phyloP scores from a whole-genome alignment of 371 early-diverging fungal species.

The Synchytrium microbalum region DNA sequence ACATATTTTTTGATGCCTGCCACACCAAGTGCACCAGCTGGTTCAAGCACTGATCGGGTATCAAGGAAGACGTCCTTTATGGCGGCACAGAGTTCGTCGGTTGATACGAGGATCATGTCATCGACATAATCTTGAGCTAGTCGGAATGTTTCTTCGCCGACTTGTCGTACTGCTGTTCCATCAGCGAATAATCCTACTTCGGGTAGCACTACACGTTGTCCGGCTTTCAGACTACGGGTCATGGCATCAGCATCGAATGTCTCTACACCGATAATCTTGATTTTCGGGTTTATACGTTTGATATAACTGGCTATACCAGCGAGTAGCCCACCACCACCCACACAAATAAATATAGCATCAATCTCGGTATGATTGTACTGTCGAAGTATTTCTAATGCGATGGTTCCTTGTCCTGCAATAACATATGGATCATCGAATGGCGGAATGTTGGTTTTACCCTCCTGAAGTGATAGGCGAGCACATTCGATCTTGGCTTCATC shows the following conservation, averaged over 20 bases:
- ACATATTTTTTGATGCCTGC: constrained; percentile 86
- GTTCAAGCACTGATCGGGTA: constrained; percentile 87
- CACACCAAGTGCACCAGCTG: constrained; percentile 83
- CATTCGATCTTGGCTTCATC: constrained; percentile 88
- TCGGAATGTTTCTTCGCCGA: constrained; percentile 82
- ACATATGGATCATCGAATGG: constrained; percentile 96
- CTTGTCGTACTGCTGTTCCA: constrained; percentile 87
- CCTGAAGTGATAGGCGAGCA: constrained; percentile 34
- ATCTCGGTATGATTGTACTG: constrained; percentile 56
- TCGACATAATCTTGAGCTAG: constrained; percentile 49
- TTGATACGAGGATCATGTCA: constrained; percentile 81
- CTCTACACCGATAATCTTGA: constrained; percentile 79
- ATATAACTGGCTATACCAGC: constrained; percentile 86
- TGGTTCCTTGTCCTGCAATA: constrained; percentile 97
- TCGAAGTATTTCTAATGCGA: constrained; percentile 85
- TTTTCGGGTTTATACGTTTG: constrained; percentile 76
- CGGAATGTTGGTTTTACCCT: constrained; percentile 81
- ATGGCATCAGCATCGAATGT: constrained; percentile 86
- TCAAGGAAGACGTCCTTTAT: constrained; percentile 93
- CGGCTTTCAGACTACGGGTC: constrained; percentile 60
- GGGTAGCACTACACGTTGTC: constrained; percentile 52
- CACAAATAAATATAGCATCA: constrained; percentile 77
- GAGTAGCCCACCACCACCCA: constrained; percentile 94
- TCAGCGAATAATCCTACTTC: constrained; percentile 95
- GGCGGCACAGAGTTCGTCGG: constrained; percentile 95